Base-by-base conservation (phyloP, 1,284 basidiomycete genomes). In the Cystobasidium pallidum region DNA sequence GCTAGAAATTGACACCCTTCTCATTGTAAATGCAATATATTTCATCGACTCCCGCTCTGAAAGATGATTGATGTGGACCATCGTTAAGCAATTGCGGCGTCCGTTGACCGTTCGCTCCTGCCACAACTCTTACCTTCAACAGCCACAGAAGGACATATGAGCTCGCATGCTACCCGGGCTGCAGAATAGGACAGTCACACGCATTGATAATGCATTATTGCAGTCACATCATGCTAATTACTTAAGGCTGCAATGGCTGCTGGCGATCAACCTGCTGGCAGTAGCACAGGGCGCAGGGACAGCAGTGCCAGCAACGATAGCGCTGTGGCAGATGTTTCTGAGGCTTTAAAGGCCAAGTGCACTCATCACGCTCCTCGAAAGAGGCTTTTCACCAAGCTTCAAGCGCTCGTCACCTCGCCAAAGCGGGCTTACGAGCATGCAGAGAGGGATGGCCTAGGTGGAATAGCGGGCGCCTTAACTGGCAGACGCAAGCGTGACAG, bases 341-440 rank as follows among this genome's bases (percentile, higher is more conserved):
- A 47, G 45, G 32, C 43, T 30, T 7, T 36, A 32, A 21, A 64
- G 43, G 62, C 62, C 28, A 47, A 36, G 36, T 47, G 34, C 39
- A 68, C 66, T 34, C 55, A 57, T 36, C 68, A 71, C 41, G 57
- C 59, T 2, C 68, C 68, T 6, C 54, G 55, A 15, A 71, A 71
- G 68, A 54, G 61, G 51, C 61, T 71, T 24, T 39, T 71, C 59
- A 71, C 61, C 59, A 59, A 36, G 26, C 39, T 71, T 3, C 68
- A 71, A 24, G 68, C 68, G n/a, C 68, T 71, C 4, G 51, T 71
- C 47, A 71, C 68, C 59, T 71, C 68, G 6, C 68, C 68, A 13
- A 71, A 71, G 39, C 45, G 68, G 45, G 68, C 61, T 2, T 30
- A 52, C 11, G 61, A 59, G 1, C 68, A 64, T 43, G 68, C 68